Percentiles rank a stretch among this genome's conserved stretches.
These are phyloP conservation scores for Clausena lansium DNA, from an alignment of 345 rosid genomes.

Conservation along the genomic window DNA sequence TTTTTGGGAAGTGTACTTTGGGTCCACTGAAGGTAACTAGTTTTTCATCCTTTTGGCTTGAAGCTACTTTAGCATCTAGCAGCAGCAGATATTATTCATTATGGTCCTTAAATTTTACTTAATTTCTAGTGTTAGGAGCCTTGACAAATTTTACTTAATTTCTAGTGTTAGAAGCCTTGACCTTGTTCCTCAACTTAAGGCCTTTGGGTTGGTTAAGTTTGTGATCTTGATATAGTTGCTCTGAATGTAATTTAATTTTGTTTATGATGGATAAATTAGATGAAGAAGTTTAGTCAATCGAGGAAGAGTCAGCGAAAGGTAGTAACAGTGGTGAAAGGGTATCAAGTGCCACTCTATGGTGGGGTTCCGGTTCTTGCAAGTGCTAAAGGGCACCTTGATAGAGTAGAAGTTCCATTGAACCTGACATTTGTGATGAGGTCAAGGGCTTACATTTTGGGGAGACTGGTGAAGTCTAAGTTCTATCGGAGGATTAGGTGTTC, in stretches of 20 bases:
- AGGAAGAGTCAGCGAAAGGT: slow-evolving; percentile 49
- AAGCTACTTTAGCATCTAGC: not conserved
- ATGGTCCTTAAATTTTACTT: too few species aligned
- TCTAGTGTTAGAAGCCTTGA: not conserved
- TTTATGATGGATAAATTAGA: slow-evolving; percentile 31
- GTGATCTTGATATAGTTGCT: not conserved
- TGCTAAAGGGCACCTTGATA: slow-evolving; percentile 34
- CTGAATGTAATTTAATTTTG: not conserved
- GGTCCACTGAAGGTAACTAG: not conserved
- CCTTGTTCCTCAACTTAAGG: not conserved
- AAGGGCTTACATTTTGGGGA: slow-evolving; percentile 78
- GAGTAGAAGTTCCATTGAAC: slow-evolving; percentile 60
- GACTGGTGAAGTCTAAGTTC: slow-evolving; percentile 64
- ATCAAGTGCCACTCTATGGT: slow-evolving; percentile 86
- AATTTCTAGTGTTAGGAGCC: too few species aligned
- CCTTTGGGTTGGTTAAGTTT: not conserved
- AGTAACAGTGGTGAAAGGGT: slow-evolving; percentile 52
- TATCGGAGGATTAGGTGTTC: slow-evolving; percentile 52
- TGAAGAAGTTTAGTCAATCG: slow-evolving; percentile 71
- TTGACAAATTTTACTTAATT: not conserved
- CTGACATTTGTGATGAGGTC: slow-evolving; percentile 75
- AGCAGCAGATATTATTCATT: too few species aligned
- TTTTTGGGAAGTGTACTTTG: slow-evolving; percentile 1
- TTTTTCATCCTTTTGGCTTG: not conserved
- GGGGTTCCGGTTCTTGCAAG: slow-evolving; percentile 50